These are phyloP conservation scores for Monosporascus cannonballus DNA, from an alignment of 2,329 filamentous ascomycete genomes.

Conservation along the genomic window DNA sequence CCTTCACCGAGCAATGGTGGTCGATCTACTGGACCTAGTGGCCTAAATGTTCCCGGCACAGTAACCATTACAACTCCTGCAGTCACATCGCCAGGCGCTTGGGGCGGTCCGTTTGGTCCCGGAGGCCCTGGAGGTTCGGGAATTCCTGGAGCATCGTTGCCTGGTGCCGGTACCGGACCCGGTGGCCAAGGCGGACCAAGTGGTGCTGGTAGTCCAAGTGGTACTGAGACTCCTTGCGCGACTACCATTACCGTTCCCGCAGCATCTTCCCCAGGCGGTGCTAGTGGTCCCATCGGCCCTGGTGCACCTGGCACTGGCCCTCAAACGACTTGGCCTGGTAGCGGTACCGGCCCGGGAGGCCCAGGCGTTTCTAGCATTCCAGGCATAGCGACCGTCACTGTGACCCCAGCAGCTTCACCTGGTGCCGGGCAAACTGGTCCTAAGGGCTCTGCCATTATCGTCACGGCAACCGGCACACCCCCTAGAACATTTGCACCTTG, in stretches of 20 bases:
- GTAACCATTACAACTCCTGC: slow-evolving; percentile 16
- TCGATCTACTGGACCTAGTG: not conserved
- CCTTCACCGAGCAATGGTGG: too few species aligned
- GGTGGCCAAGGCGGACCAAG: slow-evolving; percentile 5
- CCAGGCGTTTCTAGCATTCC: not conserved
- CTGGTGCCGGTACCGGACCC: too few species aligned
- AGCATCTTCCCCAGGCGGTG: not conserved
- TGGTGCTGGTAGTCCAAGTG: too few species aligned
- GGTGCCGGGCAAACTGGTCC: too few species aligned
- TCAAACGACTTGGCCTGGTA: not conserved
- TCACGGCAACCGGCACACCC: too few species aligned
- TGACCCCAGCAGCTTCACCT: not conserved
- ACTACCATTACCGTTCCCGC: not conserved
- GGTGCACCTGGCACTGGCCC: not conserved
- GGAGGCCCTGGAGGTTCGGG: too few species aligned
- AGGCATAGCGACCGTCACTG: not conserved
- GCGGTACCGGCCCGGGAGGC: not conserved
- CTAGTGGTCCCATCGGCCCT: not conserved
- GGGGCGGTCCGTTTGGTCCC: too few species aligned
- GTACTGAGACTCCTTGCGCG: not conserved
- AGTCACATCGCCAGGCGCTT: not conserved
- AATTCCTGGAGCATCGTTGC: too few species aligned
- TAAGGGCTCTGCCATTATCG: too few species aligned
- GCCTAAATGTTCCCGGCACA: not conserved
- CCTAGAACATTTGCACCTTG: not conserved